Evolutionary conservation across 192 early-diverging fungal genomes (phyloP).

Genomic region (Coemansia sp.): DNA sequence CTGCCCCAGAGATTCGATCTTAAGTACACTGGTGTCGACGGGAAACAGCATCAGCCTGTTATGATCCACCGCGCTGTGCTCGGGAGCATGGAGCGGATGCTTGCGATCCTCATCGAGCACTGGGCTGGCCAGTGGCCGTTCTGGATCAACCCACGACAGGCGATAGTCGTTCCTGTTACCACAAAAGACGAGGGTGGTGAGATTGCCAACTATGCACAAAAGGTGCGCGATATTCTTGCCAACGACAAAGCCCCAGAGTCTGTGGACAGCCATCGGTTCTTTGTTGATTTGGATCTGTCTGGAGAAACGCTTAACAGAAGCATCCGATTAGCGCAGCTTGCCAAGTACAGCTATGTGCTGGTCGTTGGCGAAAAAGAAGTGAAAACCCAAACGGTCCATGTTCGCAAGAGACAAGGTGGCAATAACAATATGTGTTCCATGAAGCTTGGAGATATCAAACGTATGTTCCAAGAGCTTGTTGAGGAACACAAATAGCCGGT

Average conservation of each 20-base stretch:
- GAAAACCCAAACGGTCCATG: conserved; percentile 64
- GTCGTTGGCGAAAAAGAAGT: conserved; percentile 85
- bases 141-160: conserved; percentile 91
- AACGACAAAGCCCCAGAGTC: conserved; percentile 41
- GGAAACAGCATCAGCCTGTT: conserved; percentile 68
- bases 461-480: conserved; percentile 60
- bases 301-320: conserved; percentile 69
- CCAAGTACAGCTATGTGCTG: conserved; percentile 84
- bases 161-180: conserved; percentile 71
- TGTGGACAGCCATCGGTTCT: conserved; percentile 63
- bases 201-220: conserved; percentile 67
- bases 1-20: conserved; percentile 82
- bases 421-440: conserved; percentile 64
- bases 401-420: conserved; percentile 59
- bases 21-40: conserved; percentile 70
- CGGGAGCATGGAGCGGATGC: conserved; percentile 89
- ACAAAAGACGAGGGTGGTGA: conserved; percentile 43
- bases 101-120: conserved; percentile 94
- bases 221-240: conserved; percentile 50
- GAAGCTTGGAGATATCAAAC: conserved; percentile 57
- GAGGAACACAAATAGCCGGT: conserved; percentile 40
- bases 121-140: conserved; percentile 91
- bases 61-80: conserved; percentile 94
- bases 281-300: conserved; percentile 76
- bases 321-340: conserved; percentile 75